These are phyloP conservation scores for Prototheca wickerhamii DNA, from an alignment of 163 green algal genomes.

Conservation along the genomic window DNA sequence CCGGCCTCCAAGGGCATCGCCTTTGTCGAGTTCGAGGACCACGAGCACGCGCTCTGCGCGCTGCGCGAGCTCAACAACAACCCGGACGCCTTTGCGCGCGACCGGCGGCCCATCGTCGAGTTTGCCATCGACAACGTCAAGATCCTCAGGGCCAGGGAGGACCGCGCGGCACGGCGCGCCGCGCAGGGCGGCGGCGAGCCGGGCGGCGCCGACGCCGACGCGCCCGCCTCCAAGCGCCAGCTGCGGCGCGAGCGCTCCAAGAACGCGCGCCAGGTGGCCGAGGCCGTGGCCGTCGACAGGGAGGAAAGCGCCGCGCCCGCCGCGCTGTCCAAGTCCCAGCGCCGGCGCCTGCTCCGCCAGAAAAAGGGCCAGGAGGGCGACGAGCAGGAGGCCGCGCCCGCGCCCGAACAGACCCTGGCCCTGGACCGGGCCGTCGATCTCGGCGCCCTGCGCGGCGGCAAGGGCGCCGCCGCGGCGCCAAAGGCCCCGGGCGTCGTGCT, in stretches of 20 bases:
- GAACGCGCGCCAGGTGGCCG: background rate
- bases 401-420: no score
- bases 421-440: no score
- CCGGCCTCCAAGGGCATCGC: constrained; percentile 54
- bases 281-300: constrained; percentile 8
- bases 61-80: constrained; percentile 98
- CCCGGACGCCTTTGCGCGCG: constrained; percentile 36
- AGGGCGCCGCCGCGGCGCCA: no score
- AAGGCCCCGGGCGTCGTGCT: no score
- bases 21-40: constrained; percentile 93
- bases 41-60: constrained; percentile 83
- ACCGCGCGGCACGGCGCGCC: constrained; percentile 6
- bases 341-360: background rate
- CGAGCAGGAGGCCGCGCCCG: no score
- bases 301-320: background rate
- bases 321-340: background rate
- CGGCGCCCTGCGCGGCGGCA: no score
- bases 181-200: constrained; percentile 5
- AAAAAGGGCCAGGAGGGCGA: no score
- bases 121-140: constrained; percentile 92
- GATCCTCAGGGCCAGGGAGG: constrained; percentile 51
- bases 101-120: constrained; percentile 82
- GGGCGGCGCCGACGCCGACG: background rate
- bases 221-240: constrained; percentile 6
- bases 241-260: constrained; percentile 1